A percentile compares a stretch with the other conserved stretches of the same genome.
Evolutionary conservation across 192 early-diverging fungal species (phyloP).

Genomic region (Coemansia erecta): DNA sequence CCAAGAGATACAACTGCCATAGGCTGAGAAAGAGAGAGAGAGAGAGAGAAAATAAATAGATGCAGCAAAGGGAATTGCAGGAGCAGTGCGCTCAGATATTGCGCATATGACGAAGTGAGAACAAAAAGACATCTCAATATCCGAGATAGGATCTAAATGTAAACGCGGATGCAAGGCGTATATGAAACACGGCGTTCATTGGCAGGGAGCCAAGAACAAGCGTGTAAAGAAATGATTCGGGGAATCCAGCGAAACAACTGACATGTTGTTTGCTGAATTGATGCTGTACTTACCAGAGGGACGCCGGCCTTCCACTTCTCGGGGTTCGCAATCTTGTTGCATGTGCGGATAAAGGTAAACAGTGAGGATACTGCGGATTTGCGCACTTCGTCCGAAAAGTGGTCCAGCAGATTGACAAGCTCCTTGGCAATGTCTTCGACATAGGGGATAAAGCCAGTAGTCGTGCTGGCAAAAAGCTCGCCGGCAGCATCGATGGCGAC

Average conservation of each 20-base stretch:
- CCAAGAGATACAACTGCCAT: too few species aligned
- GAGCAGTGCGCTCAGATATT: too few species aligned
- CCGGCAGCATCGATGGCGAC: conserved; percentile 85
- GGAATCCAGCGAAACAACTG: too few species aligned
- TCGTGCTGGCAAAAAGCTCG: conserved; percentile 79
- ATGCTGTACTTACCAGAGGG: conserved; percentile 50
- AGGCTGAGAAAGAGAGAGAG: too few species aligned
- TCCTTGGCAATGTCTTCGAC: conserved; percentile 70
- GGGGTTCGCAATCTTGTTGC: conserved; percentile 67
- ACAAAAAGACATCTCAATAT: neutral
- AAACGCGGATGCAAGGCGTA: neutral
- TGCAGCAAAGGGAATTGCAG: too few species aligned
- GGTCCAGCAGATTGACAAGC: conserved; percentile 64
- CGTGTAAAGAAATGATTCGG: too few species aligned
- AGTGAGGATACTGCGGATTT: conserved; percentile 71
- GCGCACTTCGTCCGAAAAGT: conserved; percentile 80
- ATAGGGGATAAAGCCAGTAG: conserved; percentile 77
- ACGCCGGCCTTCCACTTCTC: conserved; percentile 76
- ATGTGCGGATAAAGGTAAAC: conserved; percentile 75
- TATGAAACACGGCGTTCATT: conserved; percentile 4
- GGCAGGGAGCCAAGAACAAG: neutral
- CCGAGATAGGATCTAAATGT: neutral
- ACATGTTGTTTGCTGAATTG: neutral
- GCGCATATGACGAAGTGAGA: neutral
- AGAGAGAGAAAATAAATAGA: too few species aligned